Evolutionary conservation across 768 basidiomycete species (phyloP), one percentile per base, ranked within the genome.

Genomic region (Termitomyces bulborhizus): DNA sequence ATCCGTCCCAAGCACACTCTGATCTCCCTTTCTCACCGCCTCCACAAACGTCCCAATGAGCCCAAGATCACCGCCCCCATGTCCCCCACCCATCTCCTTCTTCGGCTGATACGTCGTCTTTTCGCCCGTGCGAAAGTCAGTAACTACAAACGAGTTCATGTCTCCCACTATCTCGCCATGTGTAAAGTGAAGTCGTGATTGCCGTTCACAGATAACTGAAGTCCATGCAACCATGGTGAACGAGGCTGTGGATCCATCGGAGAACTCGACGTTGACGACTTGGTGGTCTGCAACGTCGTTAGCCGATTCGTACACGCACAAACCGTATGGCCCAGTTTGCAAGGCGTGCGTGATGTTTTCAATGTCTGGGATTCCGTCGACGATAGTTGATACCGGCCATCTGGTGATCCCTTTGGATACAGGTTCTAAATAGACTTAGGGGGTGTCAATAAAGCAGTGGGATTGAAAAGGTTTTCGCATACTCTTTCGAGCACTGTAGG

Each of bases 241-340:
- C 0, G 89, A 89, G 12, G 81, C 89, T 0, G 93, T 94, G 29
- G 82, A 76, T 15, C 91, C 90, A 49, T 83, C 82, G 6, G 86
- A 83, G 67, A 90, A 95, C 63, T 93, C 88, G 54, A 95, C 69
- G 66, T 93, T 94, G 59, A 95, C 93, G 45, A 94, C 87, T 70
- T 94, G 92, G 60, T 95, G 85, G 69, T 95, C 92, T 62, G 88
- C 90, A 46, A 95, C 91, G 65, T 94, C 87, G 65, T 95, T 95
- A 43, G 78, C 73, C 51, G 82, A 79, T 65, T 93, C 90, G 66
- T 95, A 95, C 6, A 92, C 91, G 63, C 93, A 95, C 54, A 74
- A 70, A 0, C 93, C 93, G 56, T 93, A 93, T 16, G 86, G 83
- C 3, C 87, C 84, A 3, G 69, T 73, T 46, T 72, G 76, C n/a